Base-by-base conservation (phyloP, 345 rosid genomes). In the Eucalyptus erythrocorys region DNA sequence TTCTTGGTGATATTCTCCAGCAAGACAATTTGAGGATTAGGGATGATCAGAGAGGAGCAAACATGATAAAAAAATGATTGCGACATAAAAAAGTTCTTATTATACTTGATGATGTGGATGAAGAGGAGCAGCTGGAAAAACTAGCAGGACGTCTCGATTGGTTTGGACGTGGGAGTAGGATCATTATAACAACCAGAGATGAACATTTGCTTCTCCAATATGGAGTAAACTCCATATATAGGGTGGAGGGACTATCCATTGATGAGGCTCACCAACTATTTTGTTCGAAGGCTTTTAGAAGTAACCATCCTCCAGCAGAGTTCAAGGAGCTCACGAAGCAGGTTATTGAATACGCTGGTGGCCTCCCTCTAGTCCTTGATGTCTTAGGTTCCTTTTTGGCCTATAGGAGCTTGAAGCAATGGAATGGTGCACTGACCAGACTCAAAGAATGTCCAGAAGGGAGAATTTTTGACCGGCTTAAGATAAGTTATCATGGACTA, bases 111-210 rank as follows among this genome's bases (percentile, higher is more conserved):
- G 89, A 90, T 19, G 82, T 87, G 8, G 90, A 90, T 90, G 8
- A 51, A 16, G 8, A 12, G 43, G 85, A 84, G 14, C 84, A 89
- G 21, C 3, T 89, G 22, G 85, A 85, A 84, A 30, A 11, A 32
- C 7, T 87, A 26, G 89, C 53, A 7, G 86, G 87, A 26, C 4
- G 10, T 13, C 43, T 27, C 11, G 88, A 89, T 6, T 87, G 87
- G 59, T 90, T 90, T 90, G 90, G 43, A 47, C 14, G 22, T 2
- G 87, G 89, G 30, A 90, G 89, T 45, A 88, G 87, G 86, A 86
- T 90, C 49, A 55, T 90, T 8, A 40, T 90, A 34, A 90, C 91
- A 37, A 88, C 91, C 3, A 88, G 91, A 87, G 79, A 90, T 64
- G 7, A 88, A 3, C 59, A 85, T 81, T 48, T 88, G 27, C 87